Base-by-base conservation (phyloP, 768 basidiomycete species). In the Lentinula guzmanii region DNA sequence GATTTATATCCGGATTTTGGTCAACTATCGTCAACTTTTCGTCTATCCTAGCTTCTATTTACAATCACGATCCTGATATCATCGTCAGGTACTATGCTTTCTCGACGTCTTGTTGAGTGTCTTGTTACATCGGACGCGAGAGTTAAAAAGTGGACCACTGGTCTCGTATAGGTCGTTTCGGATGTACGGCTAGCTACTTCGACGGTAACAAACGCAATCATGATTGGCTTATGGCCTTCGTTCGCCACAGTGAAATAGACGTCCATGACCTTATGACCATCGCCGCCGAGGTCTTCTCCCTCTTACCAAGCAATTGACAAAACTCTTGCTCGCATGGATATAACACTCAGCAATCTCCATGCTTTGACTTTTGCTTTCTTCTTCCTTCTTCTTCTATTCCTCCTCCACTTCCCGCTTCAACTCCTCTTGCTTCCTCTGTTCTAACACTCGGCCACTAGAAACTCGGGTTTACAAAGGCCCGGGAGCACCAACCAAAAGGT, bases 181-280 rank as follows among this genome's bases (percentile, higher is more conserved):
- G 93, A 60, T 80, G 95, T 68, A 96, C 93, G 0, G 87, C 93
- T 33, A 80, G 83, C 64, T 98, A 92, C 73, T 86, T 99, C 65
- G 97, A 98, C 68, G 86, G 89, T 33, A 86, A 83, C 43, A 80
- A 95, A 56, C 82, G 85, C 62, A 83, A 83, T 1, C 90, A 95
- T 0, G 87, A 90, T 51, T 79, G 82, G 41, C 79, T 99, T 63
- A 76, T 97, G 65, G 92, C 87, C 16, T 99, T 97, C 68, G 87
- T 97, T 11, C 82, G 87, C 34, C 93, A 97, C 68, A 97, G 95
- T 70, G 97, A 98, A 69, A 82, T 97, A 43, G 97, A 99, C 69
- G 91, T 94, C 3, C 95, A 92, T 75, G 91, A 93, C 70, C 93
- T 98, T 67, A 98, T 98, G 96, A 97, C 96, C 0, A 92, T 98